phyloP scores from a whole-genome alignment of 768 basidiomycete species.

The Termitomyces sp. region DNA sequence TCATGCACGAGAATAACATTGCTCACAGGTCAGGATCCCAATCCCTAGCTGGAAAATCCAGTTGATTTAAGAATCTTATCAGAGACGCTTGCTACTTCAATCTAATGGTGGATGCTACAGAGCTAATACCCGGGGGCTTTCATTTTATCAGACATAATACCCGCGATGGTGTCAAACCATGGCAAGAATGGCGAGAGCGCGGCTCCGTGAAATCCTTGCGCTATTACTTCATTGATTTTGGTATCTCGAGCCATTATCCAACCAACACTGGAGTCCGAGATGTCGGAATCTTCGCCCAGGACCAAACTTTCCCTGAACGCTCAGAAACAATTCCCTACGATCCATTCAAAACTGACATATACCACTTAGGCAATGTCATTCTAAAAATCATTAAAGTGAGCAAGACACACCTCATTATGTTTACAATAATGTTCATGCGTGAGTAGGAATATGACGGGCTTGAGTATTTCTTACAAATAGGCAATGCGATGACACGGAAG shows the following conservation, averaged over 20 bases:
- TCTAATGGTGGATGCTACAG: conserved; percentile 30
- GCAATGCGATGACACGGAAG: too few species aligned
- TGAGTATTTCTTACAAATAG: too few species aligned
- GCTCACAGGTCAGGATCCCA: conserved; percentile 14
- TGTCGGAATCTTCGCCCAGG: conserved; percentile 27
- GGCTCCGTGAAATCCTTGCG: conserved; percentile 25
- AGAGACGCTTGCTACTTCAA: conserved; percentile 14
- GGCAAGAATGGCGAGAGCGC: conserved; percentile 17
- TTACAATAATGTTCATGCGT: too few species aligned
- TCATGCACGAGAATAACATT: conserved; percentile 18
- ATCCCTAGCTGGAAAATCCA: neutral
- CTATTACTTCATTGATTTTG: conserved; percentile 17
- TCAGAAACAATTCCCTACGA: conserved; percentile 18
- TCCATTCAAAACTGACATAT: conserved; percentile 42
- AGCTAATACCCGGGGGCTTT: conserved; percentile 11
- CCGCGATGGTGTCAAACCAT: conserved; percentile 10
- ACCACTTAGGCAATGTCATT: conserved; percentile 16
- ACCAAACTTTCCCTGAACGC: conserved; percentile 37
- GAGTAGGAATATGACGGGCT: too few species aligned
- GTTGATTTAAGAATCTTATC: neutral
- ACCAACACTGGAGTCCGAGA: conserved; percentile 15
- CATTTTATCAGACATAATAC: conserved; percentile 19
- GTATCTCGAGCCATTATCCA: conserved; percentile 22
- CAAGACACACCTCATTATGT: too few species aligned
- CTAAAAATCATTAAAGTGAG: neutral